phyloP scores from a whole-genome alignment of 352 stramenopile genomes.

The Phytopythium oedochilum region DNA sequence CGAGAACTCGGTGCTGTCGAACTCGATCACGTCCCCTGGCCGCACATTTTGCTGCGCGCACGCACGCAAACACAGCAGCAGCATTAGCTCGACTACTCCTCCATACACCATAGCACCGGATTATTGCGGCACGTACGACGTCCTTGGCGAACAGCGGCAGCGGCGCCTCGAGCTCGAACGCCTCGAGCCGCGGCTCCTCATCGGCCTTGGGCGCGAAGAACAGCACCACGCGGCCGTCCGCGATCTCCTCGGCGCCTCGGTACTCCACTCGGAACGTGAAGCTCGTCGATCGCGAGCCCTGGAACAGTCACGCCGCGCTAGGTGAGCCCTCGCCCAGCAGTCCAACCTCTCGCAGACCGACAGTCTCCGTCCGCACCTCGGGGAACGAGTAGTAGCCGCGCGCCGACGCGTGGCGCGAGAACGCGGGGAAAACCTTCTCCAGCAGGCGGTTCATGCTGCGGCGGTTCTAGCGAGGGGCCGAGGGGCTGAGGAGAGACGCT shows the following conservation, averaged over 20 bases:
- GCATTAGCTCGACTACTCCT: neutral
- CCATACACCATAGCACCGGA: neutral
- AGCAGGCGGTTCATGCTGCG: slow-evolving; percentile 64
- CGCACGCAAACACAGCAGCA: neutral
- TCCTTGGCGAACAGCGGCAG: slow-evolving; percentile 66
- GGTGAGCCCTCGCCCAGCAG: too few relatives aligned
- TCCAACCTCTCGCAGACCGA: too few relatives aligned
- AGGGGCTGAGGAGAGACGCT: neutral
- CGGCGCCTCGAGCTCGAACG: slow-evolving; percentile 51
- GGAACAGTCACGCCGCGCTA: neutral
- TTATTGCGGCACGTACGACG: slow-evolving; percentile 24
- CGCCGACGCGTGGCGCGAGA: slow-evolving; percentile 28
- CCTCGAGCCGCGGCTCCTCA: slow-evolving; percentile 47
- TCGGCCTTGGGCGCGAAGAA: slow-evolving; percentile 44
- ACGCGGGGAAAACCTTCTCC: slow-evolving; percentile 61
- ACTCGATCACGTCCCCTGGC: slow-evolving; percentile 51
- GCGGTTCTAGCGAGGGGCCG: slow-evolving; percentile 8
- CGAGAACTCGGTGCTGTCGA: slow-evolving; percentile 60
- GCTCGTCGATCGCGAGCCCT: slow-evolving; percentile 35
- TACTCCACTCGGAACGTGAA: slow-evolving; percentile 56
- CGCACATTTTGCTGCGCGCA: slow-evolving; percentile 32
- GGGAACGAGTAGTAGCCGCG: slow-evolving; percentile 60
- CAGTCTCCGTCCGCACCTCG: slow-evolving; percentile 24
- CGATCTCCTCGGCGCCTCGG: slow-evolving; percentile 25
- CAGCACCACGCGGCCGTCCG: slow-evolving; percentile 46